Evolutionary conservation across 345 rosid species (phyloP), one percentile per base, ranked within the genome.

Genomic region (Camelina laxa): DNA sequence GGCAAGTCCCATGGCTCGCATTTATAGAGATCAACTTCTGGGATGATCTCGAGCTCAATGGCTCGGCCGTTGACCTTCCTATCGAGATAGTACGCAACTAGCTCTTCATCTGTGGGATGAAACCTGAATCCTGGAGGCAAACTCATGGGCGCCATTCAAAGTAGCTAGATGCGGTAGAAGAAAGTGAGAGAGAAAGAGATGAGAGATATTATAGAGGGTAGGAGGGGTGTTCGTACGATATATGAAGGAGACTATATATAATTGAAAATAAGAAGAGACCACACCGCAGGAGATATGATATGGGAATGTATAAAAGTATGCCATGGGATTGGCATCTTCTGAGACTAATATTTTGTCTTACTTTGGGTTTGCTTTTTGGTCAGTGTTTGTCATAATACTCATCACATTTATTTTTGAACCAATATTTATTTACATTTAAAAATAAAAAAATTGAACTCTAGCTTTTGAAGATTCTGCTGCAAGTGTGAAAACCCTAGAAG

Each of bases 1-100:
- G 92, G 96, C 66, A 89, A 84, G 58, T 89, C 96, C 92, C 96
- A 89, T 14, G 96, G 96, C 70, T 89, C 96, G 12, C 87, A 86
- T 69, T 89, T 89, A 74, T 89, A 89, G 65, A 89, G 89, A 81
- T 89, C 96, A 70, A 89, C 85, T 70, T 89, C 90, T 0, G 96
- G 92, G 75, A 89, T 89, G 27, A 89, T 84, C 77, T 89, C 89
- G 11, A 89, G 90, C 76, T 89, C 96, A 72, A 89, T 87, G 7
- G 81, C 63, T 41, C 76, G 84, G 67, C 89, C 92, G 9, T 51
- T 86, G 60, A 89, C 88, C 72, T 87, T 89, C 64, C 92, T 71
- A 61, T 87, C 88, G 0, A 89, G 87, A 79, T 89, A 89, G 78
- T 89, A 89, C 12, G 85, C 90, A 33, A 89, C 92, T 19, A 89